Base-by-base conservation (phyloP, 1,284 basidiomycete genomes). In the Heterobasidion annosum region DNA sequence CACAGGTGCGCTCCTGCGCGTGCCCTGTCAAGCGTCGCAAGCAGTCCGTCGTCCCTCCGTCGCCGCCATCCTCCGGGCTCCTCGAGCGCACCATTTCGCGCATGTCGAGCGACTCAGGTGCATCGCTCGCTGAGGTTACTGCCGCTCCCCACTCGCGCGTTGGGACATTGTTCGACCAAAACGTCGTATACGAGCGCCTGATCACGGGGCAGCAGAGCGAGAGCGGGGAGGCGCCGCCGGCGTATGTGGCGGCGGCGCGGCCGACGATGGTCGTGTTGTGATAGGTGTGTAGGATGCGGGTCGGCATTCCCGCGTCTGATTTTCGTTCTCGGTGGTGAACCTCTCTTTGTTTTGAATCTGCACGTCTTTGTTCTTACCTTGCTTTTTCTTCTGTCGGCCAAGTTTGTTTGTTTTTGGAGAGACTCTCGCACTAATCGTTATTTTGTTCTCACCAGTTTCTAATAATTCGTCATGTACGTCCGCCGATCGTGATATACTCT, bases 161-260 rank as follows among this genome's bases (percentile, higher is more conserved):
- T 19, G 67, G 70, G 56, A 69, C 72, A 34, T 59, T 75, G 25
- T 66, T 72, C 35, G 65, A 67, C 54, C 70, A 65, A 35, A 80
- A 71, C 57, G 67, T 49, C 52, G 73, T 79, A 59, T 87, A 82
- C 57, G 78, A 79, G 59, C 72, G 81, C 37, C 70, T 88, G 12
- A 73, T 88, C 35, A 73, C 78, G 18, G 86, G 85, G 6, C 76
- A 81, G 62, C 79, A 82, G 66, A 80, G 75, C 42, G 77, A 82
- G 62, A 70, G 70, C 18, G 86, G 85, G 25, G 84, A 88, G 61
- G 71, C 74, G 35, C 85, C 85, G 0, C 85, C 85, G 7, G 66
- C 74, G 10, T 88, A 88, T 62, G 53, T 59, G 15, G 10, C 25
- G 3, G 25, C 19, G 12, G 10, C 45, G 45, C 37, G 6, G 4